Conservation (phyloP, 306 rosid species). For the Alnus glutinosa region DNA sequence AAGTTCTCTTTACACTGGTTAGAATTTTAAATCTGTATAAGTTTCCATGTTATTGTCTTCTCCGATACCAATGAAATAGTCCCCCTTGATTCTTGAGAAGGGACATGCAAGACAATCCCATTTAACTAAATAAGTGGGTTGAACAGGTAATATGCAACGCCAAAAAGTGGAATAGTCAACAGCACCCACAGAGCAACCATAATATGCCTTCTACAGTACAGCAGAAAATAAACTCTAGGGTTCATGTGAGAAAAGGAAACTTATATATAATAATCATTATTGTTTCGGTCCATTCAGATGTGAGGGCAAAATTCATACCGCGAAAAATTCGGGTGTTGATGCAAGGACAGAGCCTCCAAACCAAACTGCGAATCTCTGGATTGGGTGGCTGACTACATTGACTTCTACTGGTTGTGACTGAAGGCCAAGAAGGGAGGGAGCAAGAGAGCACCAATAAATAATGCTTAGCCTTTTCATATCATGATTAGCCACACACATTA, state of each 20-base stretch:
- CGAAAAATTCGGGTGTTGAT: conserved; percentile 93
- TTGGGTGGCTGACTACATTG: conserved; percentile 93
- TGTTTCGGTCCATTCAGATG: not conserved
- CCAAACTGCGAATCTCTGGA: conserved; percentile 99
- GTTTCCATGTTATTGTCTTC: not conserved
- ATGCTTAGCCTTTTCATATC: conserved; percentile 4
- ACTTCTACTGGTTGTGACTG: conserved; percentile 98
- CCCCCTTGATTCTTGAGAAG: not conserved
- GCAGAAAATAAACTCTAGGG: not conserved
- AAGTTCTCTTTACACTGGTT: not conserved
- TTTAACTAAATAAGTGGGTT: not conserved
- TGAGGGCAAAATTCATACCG: conserved; percentile 48
- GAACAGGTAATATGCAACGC: not conserved
- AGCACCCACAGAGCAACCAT: not conserved
- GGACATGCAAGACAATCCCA: not conserved
- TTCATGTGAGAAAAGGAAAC: not conserved
- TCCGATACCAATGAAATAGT: not conserved
- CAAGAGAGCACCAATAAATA: conserved; percentile 19
- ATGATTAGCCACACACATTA: not conserved
- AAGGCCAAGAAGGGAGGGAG: conserved; percentile 13
- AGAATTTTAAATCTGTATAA: not conserved
- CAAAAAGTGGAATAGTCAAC: not conserved
- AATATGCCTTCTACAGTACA: not conserved
- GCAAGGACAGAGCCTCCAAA: conserved; percentile 99
- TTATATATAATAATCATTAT: not conserved